Evolutionary conservation across 2,329 filamentous ascomycete species (phyloP).

Genomic region (Trichophyton benhamiae): DNA sequence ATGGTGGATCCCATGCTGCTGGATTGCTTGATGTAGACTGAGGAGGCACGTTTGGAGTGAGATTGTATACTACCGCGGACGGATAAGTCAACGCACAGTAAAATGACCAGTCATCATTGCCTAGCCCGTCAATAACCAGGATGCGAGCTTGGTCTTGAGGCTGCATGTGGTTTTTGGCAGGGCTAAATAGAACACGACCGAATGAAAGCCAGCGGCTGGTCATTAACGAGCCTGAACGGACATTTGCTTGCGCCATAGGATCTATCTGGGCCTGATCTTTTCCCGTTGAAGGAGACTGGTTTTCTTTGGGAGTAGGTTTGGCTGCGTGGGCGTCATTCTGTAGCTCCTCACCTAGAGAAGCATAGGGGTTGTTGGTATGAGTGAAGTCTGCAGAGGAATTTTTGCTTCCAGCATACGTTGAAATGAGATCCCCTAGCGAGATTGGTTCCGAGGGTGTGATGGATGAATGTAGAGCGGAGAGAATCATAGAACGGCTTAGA

Average conservation of each 20-base stretch:
- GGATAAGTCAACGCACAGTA: conserved; percentile 40
- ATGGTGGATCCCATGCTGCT: conserved; percentile 32
- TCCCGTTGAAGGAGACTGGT: conserved; percentile 10
- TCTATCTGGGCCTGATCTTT: conserved; percentile 33
- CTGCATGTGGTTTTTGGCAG: conserved; percentile 36
- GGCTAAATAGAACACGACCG: conserved; percentile 39
- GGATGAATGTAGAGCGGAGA: conserved; percentile 39
- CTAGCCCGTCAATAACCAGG: conserved; percentile 38
- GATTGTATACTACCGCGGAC: conserved; percentile 34
- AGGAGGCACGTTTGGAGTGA: conserved; percentile 25
- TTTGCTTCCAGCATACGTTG: conserved; percentile 35
- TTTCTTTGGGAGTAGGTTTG: not conserved
- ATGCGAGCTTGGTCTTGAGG: conserved; percentile 31
- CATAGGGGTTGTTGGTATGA: not conserved
- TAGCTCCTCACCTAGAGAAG: not conserved
- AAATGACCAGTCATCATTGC: conserved; percentile 42
- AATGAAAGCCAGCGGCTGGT: conserved; percentile 41
- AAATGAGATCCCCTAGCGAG: conserved; percentile 43
- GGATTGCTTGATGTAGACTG: conserved; percentile 25
- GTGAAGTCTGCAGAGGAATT: conserved; percentile 14
- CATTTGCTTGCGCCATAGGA: conserved; percentile 33
- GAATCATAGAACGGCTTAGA: conserved; percentile 40
- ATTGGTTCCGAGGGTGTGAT: conserved; percentile 40
- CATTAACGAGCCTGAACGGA: conserved; percentile 40
- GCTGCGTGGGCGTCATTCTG: conserved; percentile 5